phyloP scores from a whole-genome alignment of 2,329 filamentous ascomycete species.

The Metarhizium guizhouense region DNA sequence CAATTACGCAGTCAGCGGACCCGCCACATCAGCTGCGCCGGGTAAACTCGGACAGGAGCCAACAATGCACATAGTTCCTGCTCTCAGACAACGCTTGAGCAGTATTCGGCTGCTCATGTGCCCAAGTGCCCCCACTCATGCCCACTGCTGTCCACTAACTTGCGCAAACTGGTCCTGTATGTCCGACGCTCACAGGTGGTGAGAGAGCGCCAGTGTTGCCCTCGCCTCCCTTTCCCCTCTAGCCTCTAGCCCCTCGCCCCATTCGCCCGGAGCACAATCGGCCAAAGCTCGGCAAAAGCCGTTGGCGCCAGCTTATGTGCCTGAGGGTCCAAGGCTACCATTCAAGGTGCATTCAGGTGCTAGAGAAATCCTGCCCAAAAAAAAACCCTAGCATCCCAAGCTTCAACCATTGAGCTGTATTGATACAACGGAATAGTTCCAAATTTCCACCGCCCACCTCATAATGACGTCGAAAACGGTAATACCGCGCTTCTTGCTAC shows the following conservation, averaged over 20 bases:
- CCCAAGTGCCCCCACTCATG: background rate
- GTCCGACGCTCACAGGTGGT: too few species aligned
- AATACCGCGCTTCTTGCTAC: constrained; percentile 62
- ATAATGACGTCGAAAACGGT: constrained; percentile 38
- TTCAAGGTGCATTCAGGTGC: too few species aligned
- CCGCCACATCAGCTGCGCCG: constrained; percentile 16
- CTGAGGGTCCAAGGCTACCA: constrained; percentile 6
- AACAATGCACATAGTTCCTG: too few species aligned
- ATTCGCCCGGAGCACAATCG: background rate
- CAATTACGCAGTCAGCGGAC: constrained; percentile 22
- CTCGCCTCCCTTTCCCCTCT: too few species aligned
- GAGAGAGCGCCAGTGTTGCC: too few species aligned
- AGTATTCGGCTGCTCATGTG: background rate
- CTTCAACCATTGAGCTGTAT: background rate
- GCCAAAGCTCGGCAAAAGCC: constrained; percentile 12
- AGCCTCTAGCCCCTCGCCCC: background rate
- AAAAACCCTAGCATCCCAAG: background rate
- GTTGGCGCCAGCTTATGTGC: background rate
- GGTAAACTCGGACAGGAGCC: constrained; percentile 23
- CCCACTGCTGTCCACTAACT: too few species aligned
- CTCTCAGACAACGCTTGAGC: background rate
- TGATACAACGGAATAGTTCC: background rate
- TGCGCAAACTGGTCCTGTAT: too few species aligned
- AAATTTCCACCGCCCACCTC: background rate
- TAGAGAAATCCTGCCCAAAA: too few species aligned